Percentiles rank a stretch among this genome's conserved stretches.
phyloP scores from a whole-genome alignment of 305 asterid species.

The Caryopteris hybrid region DNA sequence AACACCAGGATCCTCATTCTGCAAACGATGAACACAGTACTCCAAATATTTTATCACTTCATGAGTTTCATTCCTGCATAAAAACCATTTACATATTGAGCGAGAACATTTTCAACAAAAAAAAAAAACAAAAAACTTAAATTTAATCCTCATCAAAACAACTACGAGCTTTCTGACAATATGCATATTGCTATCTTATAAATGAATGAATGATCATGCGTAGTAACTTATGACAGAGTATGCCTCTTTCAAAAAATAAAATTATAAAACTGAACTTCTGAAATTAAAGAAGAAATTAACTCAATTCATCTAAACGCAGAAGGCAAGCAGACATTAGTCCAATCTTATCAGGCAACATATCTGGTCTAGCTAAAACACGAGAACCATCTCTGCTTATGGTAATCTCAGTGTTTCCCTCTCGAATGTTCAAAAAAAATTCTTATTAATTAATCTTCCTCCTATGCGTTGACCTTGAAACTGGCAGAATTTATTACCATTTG shows the following conservation, averaged over 20 bases:
- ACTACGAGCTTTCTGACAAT: background rate
- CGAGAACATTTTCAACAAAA: slow-evolving; percentile 6
- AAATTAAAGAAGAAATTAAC: slow-evolving; percentile 14
- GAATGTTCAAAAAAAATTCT: slow-evolving; percentile 8
- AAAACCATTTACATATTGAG: slow-evolving; percentile 6
- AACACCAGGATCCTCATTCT: slow-evolving; percentile 94
- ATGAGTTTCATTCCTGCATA: slow-evolving; percentile 94
- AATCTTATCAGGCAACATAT: slow-evolving; percentile 14
- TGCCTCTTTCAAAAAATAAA: background rate
- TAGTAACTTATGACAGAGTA: background rate
- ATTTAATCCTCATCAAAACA: slow-evolving; percentile 1
- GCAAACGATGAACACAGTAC: slow-evolving; percentile 86
- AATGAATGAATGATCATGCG: slow-evolving; percentile 11
- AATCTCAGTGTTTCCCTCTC: slow-evolving; percentile 1
- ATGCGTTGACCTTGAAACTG: background rate
- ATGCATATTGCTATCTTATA: background rate
- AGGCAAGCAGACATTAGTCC: slow-evolving; percentile 4
- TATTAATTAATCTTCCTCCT: background rate
- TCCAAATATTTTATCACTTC: slow-evolving; percentile 96
- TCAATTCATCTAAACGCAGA: slow-evolving; percentile 8
- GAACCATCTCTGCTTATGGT: background rate
- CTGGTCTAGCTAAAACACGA: background rate
- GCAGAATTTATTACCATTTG: background rate
- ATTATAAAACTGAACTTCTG: background rate
- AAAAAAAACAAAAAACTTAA: too few relatives aligned